phyloP scores from a whole-genome alignment of 164 flowering plant genomes.

The Platanus orientalis region DNA sequence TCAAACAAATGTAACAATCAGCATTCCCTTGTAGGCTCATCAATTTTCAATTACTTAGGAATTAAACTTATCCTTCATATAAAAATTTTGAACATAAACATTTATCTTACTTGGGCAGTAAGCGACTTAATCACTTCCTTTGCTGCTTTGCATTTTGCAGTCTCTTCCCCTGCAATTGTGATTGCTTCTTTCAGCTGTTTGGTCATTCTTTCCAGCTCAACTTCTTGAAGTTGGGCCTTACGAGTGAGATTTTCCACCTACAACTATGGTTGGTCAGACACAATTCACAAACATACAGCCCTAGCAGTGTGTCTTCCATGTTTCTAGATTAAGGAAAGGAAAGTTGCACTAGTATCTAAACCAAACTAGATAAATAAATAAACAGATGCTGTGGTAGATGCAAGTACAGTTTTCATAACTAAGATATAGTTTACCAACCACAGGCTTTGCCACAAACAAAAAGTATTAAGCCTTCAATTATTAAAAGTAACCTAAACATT shows the following conservation, averaged over 20 bases:
- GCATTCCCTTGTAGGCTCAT: background rate
- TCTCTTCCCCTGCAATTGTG: slow-evolving; percentile 83
- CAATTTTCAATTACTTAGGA: background rate
- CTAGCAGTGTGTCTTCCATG: too few relatives aligned
- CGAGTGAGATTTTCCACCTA: slow-evolving; percentile 92
- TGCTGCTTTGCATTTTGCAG: slow-evolving; percentile 94
- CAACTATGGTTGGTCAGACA: slow-evolving; percentile 9
- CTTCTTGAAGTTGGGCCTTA: slow-evolving; percentile 79
- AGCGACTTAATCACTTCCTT: slow-evolving; percentile 96
- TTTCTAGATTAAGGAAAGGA: too few relatives aligned
- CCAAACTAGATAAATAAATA: too few relatives aligned
- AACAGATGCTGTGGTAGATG: too few relatives aligned
- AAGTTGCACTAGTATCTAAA: too few relatives aligned
- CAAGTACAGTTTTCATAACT: too few relatives aligned
- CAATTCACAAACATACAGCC: background rate
- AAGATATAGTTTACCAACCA: too few relatives aligned
- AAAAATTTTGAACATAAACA: background rate
- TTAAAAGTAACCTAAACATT: background rate
- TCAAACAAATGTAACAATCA: background rate
- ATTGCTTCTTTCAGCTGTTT: slow-evolving; percentile 89
- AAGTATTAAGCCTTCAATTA: too few relatives aligned
- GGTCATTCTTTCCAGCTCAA: slow-evolving; percentile 78
- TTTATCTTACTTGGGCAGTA: slow-evolving; percentile 80
- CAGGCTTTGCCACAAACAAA: too few relatives aligned
- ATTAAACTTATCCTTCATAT: background rate